phyloP scores from a whole-genome alignment of 139 green algal species.

The Haematococcus lacustris region DNA sequence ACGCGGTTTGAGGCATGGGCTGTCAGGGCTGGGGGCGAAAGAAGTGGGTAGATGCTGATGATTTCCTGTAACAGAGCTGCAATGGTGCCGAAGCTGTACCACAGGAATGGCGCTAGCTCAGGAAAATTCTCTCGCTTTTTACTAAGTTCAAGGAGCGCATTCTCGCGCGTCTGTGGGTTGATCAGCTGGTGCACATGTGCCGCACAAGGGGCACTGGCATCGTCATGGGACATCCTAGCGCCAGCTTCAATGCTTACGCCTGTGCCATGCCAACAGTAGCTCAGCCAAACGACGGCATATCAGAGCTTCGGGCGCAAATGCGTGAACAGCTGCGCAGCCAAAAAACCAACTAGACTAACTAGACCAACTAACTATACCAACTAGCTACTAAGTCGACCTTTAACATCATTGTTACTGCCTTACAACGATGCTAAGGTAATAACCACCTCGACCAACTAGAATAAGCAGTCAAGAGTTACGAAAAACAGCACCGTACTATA shows the following conservation, averaged over 20 bases:
- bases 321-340: no score
- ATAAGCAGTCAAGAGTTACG: no score
- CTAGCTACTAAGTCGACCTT: no score
- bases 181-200: conserved; percentile 49
- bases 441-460: no score
- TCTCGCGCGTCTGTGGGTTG: conserved; percentile 68
- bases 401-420: no score
- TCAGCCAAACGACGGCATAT: not conserved
- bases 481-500: no score
- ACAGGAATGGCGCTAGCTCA: conserved; percentile 92
- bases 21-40: conserved; percentile 86
- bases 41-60: conserved; percentile 92
- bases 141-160: conserved; percentile 92
- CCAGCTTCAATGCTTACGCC: not conserved
- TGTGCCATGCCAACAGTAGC: not conserved
- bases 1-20: conserved; percentile 94
- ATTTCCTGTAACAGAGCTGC: conserved; percentile 95
- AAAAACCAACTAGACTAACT: no score
- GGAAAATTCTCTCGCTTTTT: conserved; percentile 95
- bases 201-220: not conserved
- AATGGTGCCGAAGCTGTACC: conserved; percentile 95
- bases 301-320: no score
- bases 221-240: not conserved
- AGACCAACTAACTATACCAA: no score
- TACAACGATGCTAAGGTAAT: no score